Base-by-base conservation (phyloP, 352 stramenopile species). In the Phytopythium sindhum region DNA sequence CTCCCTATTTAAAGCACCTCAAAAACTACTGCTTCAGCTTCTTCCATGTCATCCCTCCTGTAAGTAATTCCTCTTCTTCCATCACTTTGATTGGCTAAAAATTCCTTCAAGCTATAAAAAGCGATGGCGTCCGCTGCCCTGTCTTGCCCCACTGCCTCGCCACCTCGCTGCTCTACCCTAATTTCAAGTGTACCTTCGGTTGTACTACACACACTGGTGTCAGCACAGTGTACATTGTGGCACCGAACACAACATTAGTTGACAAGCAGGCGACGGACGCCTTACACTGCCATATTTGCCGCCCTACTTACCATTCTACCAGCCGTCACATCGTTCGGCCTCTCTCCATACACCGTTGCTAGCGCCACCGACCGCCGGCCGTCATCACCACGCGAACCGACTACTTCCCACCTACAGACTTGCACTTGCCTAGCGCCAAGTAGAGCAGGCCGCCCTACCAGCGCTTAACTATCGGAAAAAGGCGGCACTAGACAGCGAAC, bases 211-310 rank as follows among this genome's bases (percentile, higher is more conserved):
- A n/a, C n/a, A n/a, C n/a, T n/a, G n/a, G n/a, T n/a, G n/a, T n/a
- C n/a, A n/a, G n/a, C n/a, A n/a, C n/a, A n/a, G n/a, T n/a, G n/a
- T n/a, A n/a, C n/a, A n/a, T n/a, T n/a, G n/a, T n/a, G n/a, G n/a
- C n/a, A n/a, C n/a, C n/a, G n/a, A n/a, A n/a, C n/a, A n/a, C n/a
- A n/a, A n/a, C n/a, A n/a, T n/a, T n/a, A n/a, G n/a, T 21, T 28
- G 51, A 57, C 51, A 57, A 57, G 28, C 51, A 29, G 51, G 51
- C 51, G 29, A 57, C 51, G 33, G 33, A 39, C 33, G 14, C 23
- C 23, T 10, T 15, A 14, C 33, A 39, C 33, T 39, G 33, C n/a
- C n/a, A n/a, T n/a, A n/a, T n/a, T n/a, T n/a, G 33, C 33, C 33
- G 33, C 33, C 33, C 31, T 37, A 37, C 31, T 9, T 37, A 10